Base-by-base conservation (phyloP, 202 grass and related monocot species). In the Hordeum pubiflorum region DNA sequence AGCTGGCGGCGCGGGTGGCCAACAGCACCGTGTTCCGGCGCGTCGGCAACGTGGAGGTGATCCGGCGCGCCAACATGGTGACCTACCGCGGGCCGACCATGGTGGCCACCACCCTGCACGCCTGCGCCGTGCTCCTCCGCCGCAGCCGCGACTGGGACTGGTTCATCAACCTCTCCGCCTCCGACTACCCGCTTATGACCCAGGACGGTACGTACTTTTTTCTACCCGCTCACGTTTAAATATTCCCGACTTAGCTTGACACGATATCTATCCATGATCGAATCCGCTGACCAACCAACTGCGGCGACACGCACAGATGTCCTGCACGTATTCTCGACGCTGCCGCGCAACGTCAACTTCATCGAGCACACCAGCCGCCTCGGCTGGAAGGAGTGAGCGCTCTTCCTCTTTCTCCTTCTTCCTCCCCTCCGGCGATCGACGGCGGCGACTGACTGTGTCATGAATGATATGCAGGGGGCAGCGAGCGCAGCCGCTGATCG, bases 151-250 rank as follows among this genome's bases (percentile, higher is more conserved):
- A 75, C 12, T 96, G 93, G 93, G 93, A 96, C 81, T 96, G 93
- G 90, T 96, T 92, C 81, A 96, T 96, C 78, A 96, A 96, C 79
- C 89, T 96, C 83, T 92, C 90, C 52, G 93, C 90, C 23, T 90
- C 93, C n/a, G 90, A 93, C 67, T 96, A 96, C 79, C 93, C 93
- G 29, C 93, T 96, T 77, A 83, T 93, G 82, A 82, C 93, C 0
- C 88, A 92, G 41, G 93, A 93, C 77, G 93, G 93, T 96, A 79
- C 23, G 67, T 32, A 48, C 34, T 6, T 17, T 50, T 50, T 6
- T 5, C 27, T 29, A 29, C 27, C 27, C 27, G 27, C 27, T 29
- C 27, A 17, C 10, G 9, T 22, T 68, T 68, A 22, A 68, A 12
- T n/a, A 69, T 21, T 68, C 3, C 63, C 39, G 21, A 8, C 14